Percentiles rank a stretch among this genome's conserved stretches.
Conservation (phyloP, 371 early-diverging fungal genomes). For the Mortierella sp. region DNA sequence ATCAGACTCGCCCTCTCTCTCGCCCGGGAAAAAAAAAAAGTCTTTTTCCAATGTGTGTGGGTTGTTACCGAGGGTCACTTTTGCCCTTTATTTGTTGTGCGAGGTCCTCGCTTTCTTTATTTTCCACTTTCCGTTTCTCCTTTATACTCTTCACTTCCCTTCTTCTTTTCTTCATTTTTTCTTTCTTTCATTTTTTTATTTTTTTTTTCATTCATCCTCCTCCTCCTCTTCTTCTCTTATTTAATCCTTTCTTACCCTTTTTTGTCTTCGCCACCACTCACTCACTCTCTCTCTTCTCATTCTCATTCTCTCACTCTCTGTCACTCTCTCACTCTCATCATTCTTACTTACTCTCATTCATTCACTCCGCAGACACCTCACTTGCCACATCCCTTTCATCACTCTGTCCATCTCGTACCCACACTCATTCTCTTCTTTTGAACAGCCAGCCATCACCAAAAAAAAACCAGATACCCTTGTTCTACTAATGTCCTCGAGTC, state of each 20-base stretch:
- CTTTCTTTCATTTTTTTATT: background rate
- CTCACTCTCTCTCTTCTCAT: background rate
- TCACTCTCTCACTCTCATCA: background rate
- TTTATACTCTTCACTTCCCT: conserved; percentile 8
- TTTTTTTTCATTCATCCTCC: background rate
- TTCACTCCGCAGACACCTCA: background rate
- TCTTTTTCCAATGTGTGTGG: background rate
- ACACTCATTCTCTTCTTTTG: background rate
- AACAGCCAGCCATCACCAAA: background rate
- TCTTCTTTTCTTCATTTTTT: conserved; percentile 3
- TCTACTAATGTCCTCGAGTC: background rate
- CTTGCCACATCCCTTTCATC: background rate
- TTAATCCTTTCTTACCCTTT: background rate
- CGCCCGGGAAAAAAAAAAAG: background rate
- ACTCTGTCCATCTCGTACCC: background rate
- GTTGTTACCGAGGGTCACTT: background rate
- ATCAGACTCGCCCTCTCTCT: background rate
- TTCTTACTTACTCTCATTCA: background rate
- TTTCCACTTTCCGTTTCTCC: background rate
- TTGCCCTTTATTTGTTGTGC: background rate
- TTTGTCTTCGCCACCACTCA: background rate
- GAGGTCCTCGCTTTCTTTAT: background rate
- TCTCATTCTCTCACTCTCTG: background rate
- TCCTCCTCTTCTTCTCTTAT: background rate
- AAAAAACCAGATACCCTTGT: background rate